phyloP scores from a whole-genome alignment of 108 stramenopile species.

The Cyclotella atomus region DNA sequence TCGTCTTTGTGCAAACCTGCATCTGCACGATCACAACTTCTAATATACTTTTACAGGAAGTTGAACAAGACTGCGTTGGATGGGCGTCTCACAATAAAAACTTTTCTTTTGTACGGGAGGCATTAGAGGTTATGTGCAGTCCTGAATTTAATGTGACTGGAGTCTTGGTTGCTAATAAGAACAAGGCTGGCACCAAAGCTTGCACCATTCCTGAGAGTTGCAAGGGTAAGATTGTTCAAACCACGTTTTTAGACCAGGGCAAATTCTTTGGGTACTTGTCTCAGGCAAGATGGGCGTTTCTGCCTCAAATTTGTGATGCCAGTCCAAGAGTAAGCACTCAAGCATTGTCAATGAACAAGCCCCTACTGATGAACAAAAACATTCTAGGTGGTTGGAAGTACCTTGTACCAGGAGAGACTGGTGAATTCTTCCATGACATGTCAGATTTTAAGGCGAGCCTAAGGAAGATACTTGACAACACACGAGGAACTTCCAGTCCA shows the following conservation, averaged over 20 bases:
- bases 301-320: slow-evolving; percentile 55
- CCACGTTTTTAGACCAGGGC: slow-evolving; percentile 42
- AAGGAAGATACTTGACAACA: slow-evolving; percentile 42
- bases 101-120: slow-evolving; percentile 52
- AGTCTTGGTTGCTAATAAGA: slow-evolving; percentile 51
- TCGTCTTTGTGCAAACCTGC: no score
- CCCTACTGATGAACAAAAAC: slow-evolving; percentile 53
- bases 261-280: slow-evolving; percentile 44
- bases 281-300: slow-evolving; percentile 48
- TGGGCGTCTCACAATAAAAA: slow-evolving; percentile 52
- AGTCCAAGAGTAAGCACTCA: slow-evolving; percentile 54
- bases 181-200: slow-evolving; percentile 40
- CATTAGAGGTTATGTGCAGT: slow-evolving; percentile 53
- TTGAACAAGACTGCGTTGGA: slow-evolving; percentile 46
- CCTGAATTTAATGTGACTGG: slow-evolving; percentile 54
- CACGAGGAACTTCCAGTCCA: slow-evolving; percentile 30
- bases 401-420: slow-evolving; percentile 39
- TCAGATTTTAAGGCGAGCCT: slow-evolving; percentile 40
- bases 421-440: slow-evolving; percentile 52
- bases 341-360: slow-evolving; percentile 47
- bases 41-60: slow-evolving; percentile 32
- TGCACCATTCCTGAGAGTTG: slow-evolving; percentile 40
- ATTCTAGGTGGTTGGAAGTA: slow-evolving; percentile 60
- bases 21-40: no score
- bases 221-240: slow-evolving; percentile 46